Conservation (phyloP, 2,329 filamentous ascomycete genomes). For the Venturia aucupariae region DNA sequence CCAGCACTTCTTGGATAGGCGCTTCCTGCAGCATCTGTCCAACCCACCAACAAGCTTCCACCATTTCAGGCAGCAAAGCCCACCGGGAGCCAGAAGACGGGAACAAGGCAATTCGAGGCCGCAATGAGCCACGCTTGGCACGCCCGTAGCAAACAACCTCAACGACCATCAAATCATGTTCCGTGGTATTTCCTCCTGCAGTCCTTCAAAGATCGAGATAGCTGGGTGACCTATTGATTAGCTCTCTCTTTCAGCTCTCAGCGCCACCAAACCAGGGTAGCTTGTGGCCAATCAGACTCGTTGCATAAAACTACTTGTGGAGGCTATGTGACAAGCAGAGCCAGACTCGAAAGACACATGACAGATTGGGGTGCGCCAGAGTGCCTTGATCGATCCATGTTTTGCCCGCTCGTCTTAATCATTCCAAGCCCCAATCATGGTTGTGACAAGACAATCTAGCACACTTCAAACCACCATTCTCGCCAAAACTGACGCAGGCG, state of each 20-base stretch:
- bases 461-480: neutral
- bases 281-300: neutral
- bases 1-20: neutral
- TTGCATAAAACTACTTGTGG: neutral
- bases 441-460: neutral
- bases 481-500: neutral
- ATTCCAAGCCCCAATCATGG: neutral
- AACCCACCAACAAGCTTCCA: neutral
- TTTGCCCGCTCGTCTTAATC: neutral
- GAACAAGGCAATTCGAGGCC: neutral
- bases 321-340: constrained; percentile 3
- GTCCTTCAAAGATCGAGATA: neutral
- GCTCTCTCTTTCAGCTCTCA: neutral
- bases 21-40: constrained; percentile 4
- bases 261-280: neutral
- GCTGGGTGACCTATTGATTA: neutral
- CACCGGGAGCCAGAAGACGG: neutral
- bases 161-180: neutral
- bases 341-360: neutral
- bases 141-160: too few relatives aligned
- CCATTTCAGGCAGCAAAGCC: neutral
- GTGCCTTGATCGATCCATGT: neutral
- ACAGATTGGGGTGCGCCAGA: neutral
- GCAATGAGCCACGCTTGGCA: constrained; percentile 5
- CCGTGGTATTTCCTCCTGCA: neutral